Base-by-base conservation (phyloP, 805 yeast species). In the Candida vaughaniae region DNA sequence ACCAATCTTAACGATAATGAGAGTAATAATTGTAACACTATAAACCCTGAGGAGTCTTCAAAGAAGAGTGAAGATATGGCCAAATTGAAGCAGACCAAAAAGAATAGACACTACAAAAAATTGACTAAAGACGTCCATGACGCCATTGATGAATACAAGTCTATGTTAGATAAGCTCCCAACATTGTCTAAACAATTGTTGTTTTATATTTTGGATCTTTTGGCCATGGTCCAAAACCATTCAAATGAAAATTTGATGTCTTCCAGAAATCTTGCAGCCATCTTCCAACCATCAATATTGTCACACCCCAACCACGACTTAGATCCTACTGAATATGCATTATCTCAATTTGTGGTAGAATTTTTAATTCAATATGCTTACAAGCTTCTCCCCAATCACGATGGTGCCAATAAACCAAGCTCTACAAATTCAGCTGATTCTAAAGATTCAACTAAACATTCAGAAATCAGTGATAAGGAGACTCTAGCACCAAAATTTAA, bases 251-350 rank as follows among this genome's bases (percentile, higher is more conserved):
- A 90, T 57, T 68, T 87, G 46, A 93, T 93, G 99, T 80, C 96
- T 2, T 86, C 95, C 1, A 77, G 88, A 50, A 93, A 93, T 56
- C 67, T 93, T 46, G 95, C 98, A 1, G 96, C 98, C 2, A 86
- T 93, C 39, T 93, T 93, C 66, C 99, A 93, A 64, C 98, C 99
- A 3, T 85, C 96, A n/a, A 80, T 93, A 12, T 68, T 93, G 36
- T 85, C 95, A 7, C 98, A 91, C 58, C 95, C 96, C 4, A 76
- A 74, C 47, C 97, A 93, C 58, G 96, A 90, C 55, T 78, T 91
- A 81, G 78, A 83, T 28, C 97, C 97, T 1, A 87, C 80, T 22
- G 97, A 93, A 60, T 90, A 90, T 62, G 91, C 86, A 9, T 64
- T 88, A 23, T 85, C 95, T 4, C 88, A 90, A 47, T 72, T 80